These are phyloP conservation scores for Rubroshorea leprosula DNA, from an alignment of 345 rosid species.

Conservation along the genomic window DNA sequence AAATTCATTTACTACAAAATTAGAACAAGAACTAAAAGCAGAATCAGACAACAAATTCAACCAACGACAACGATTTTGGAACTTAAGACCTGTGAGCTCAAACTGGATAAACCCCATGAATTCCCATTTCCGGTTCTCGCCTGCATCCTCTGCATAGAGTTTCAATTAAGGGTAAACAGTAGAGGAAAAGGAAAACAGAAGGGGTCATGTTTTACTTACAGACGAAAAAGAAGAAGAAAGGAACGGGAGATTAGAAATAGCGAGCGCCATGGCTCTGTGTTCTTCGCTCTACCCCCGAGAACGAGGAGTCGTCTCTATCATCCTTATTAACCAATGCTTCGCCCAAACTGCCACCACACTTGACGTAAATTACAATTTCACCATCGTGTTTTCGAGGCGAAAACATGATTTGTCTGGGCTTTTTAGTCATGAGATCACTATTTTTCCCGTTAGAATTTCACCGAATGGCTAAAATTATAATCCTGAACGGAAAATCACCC, in stretches of 20 bases:
- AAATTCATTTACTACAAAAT: neutral
- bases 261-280: conserved; percentile 22
- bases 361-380: too few relatives aligned
- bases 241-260: conserved; percentile 20
- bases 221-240: conserved; percentile 25
- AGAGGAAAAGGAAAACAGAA: neutral
- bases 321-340: too few relatives aligned
- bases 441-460: too few relatives aligned
- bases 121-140: conserved; percentile 11
- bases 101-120: conserved; percentile 11
- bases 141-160: conserved; percentile 27
- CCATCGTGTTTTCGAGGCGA: too few relatives aligned
- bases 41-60: neutral
- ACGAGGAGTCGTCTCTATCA: too few relatives aligned
- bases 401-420: too few relatives aligned
- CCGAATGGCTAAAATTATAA: too few relatives aligned
- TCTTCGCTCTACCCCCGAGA: neutral
- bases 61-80: neutral
- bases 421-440: too few relatives aligned
- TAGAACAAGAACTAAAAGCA: neutral
- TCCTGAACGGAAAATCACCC: too few relatives aligned
- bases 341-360: too few relatives aligned
- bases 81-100: conserved; percentile 28
- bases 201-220: conserved; percentile 9
- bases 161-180: neutral